These are phyloP conservation scores for Aspergillus affinis DNA, from an alignment of 495 filamentous ascomycete species.

Conservation along the genomic window DNA sequence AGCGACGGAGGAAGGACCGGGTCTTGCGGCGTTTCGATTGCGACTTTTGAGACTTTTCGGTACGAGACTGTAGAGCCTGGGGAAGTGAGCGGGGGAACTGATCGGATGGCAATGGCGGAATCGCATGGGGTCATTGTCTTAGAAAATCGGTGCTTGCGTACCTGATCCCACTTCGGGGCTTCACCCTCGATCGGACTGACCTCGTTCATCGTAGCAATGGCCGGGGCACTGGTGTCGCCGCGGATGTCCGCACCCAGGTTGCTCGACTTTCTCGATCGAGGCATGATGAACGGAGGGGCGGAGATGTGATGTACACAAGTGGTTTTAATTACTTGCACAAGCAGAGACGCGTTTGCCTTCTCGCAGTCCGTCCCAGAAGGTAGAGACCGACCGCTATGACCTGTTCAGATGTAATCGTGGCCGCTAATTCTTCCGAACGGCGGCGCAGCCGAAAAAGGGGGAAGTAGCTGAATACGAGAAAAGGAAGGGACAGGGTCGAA, in stretches of 20 bases:
- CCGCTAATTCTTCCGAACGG: slow-evolving; percentile 2
- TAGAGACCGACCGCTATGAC: not conserved
- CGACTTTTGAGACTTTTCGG: slow-evolving; percentile 39
- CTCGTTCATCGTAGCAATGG: slow-evolving; percentile 53
- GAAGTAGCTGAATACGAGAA: not conserved
- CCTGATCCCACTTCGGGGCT: slow-evolving; percentile 39
- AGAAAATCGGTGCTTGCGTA: slow-evolving; percentile 22
- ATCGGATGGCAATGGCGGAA: slow-evolving; percentile 9
- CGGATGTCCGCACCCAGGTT: slow-evolving; percentile 51
- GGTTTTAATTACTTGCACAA: not conserved
- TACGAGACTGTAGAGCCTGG: slow-evolving; percentile 23
- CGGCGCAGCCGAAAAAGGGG: slow-evolving; percentile 1
- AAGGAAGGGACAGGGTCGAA: not conserved
- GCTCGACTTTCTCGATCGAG: slow-evolving; percentile 49
- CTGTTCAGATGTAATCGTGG: not conserved
- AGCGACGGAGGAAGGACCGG: slow-evolving; percentile 63
- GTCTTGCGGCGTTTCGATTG: slow-evolving; percentile 51
- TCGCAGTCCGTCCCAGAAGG: not conserved
- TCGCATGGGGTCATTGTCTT: not conserved
- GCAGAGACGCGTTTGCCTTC: not conserved
- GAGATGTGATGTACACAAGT: not conserved
- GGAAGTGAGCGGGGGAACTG: slow-evolving; percentile 12
- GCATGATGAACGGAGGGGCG: slow-evolving; percentile 26
- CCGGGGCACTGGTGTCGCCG: slow-evolving; percentile 52
- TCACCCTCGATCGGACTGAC: slow-evolving; percentile 45